Conservation (phyloP, 192 early-diverging fungal species). For the Backusella psychrophila region DNA sequence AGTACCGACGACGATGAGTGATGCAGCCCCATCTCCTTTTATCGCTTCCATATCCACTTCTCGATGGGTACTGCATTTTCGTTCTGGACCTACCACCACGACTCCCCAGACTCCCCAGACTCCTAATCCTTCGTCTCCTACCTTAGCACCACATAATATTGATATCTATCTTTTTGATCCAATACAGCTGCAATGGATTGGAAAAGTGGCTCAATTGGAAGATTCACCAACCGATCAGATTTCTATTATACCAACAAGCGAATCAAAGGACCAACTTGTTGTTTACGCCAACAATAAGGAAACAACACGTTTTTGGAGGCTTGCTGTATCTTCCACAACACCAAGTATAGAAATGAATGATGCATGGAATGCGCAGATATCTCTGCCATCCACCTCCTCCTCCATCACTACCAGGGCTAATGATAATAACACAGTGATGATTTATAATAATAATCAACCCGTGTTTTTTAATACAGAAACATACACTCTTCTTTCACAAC, state of each 20-base stretch:
- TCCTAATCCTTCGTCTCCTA: background rate
- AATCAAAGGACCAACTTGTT: background rate
- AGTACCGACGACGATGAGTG: background rate
- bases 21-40: background rate
- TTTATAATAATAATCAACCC: background rate
- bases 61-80: slow-evolving; percentile 10
- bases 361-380: slow-evolving; percentile 3
- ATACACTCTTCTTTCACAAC: background rate
- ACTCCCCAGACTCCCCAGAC: background rate
- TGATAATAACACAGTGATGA: background rate
- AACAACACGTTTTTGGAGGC: background rate
- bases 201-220: background rate
- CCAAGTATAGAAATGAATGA: background rate
- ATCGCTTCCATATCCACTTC: background rate
- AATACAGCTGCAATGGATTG: background rate
- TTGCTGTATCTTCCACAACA: background rate
- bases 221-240: background rate
- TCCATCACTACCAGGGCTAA: background rate
- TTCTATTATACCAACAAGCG: background rate
- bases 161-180: background rate
- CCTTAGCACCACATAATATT: background rate
- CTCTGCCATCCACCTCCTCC: background rate
- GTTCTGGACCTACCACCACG: background rate
- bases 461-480: background rate
- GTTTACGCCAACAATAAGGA: background rate